Conservation (phyloP, 2,329 filamentous ascomycete genomes). For the Hypoxylon sp. region DNA sequence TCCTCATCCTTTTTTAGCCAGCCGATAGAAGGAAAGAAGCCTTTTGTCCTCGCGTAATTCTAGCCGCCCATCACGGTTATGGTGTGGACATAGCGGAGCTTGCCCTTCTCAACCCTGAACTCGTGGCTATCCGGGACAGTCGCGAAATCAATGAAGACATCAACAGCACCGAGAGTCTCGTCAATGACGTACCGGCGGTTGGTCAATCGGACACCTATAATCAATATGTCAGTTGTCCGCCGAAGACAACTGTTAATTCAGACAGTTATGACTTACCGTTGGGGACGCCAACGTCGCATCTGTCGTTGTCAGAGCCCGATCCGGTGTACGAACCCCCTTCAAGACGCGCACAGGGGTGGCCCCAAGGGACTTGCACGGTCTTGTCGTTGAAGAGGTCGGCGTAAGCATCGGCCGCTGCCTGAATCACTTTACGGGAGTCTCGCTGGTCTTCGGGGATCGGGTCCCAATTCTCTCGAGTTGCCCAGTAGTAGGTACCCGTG, state of each 20-base stretch:
- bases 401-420: conserved; percentile 58
- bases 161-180: conserved; percentile 51
- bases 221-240: conserved; percentile 6
- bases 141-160: conserved; percentile 54
- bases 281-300: conserved; percentile 57
- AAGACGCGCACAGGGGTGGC: conserved; percentile 56
- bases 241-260: neutral
- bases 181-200: conserved; percentile 54
- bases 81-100: conserved; percentile 55
- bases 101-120: conserved; percentile 55
- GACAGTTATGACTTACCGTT: conserved; percentile 44
- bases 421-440: conserved; percentile 54
- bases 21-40: neutral
- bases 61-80: conserved; percentile 53
- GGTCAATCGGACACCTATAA: conserved; percentile 47
- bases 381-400: conserved; percentile 57
- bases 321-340: conserved; percentile 58
- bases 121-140: conserved; percentile 55
- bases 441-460: conserved; percentile 53
- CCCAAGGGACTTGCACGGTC: conserved; percentile 58
- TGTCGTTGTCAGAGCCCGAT: conserved; percentile 49
- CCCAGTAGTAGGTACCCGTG: conserved; percentile 55
- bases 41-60: neutral
- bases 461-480: conserved; percentile 55
- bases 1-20: neutral